Conservation (phyloP, 1,284 basidiomycete genomes). For the Puccinia triticina region DNA sequence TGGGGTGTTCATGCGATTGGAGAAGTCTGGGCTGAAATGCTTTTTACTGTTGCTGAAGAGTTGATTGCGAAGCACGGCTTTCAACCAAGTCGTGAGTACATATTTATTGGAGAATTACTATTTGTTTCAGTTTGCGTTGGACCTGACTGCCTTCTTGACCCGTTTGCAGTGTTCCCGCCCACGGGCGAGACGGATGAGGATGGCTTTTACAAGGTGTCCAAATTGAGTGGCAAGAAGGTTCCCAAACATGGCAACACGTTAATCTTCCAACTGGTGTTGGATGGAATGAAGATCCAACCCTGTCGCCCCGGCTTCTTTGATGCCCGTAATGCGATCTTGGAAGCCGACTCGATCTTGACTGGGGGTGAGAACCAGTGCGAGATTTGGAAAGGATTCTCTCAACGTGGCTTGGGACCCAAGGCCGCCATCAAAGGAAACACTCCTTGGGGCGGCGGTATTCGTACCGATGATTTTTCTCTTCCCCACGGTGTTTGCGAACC, state of each 20-base stretch:
- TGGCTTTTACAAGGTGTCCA: constrained; percentile 68
- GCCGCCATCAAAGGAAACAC: constrained; percentile 66
- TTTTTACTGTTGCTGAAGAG: constrained; percentile 67
- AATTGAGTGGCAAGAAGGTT: constrained; percentile 68
- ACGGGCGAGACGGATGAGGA: constrained; percentile 56
- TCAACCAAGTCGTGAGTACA: constrained; percentile 54
- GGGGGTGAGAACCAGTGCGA: constrained; percentile 87
- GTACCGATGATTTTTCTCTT: constrained; percentile 63
- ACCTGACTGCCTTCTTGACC: constrained; percentile 59
- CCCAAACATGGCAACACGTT: constrained; percentile 92
- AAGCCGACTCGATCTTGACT: constrained; percentile 86
- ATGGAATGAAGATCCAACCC: constrained; percentile 91
- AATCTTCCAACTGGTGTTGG: constrained; percentile 79
- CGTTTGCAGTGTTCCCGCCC: constrained; percentile 83
- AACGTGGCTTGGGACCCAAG: constrained; percentile 69
- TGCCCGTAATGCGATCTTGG: constrained; percentile 85
- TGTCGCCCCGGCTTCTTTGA: constrained; percentile 85
- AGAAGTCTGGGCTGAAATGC: constrained; percentile 93
- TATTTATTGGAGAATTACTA: constrained; percentile 51
- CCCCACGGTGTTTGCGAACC: constrained; percentile 56
- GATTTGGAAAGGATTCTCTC: constrained; percentile 84
- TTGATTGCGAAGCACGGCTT: constrained; percentile 57
- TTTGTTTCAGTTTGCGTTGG: constrained; percentile 51
- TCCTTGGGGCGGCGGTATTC: constrained; percentile 89
- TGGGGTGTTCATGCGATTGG: constrained; percentile 82